Conservation (phyloP, 306 rosid genomes). For the Inga laurina region DNA sequence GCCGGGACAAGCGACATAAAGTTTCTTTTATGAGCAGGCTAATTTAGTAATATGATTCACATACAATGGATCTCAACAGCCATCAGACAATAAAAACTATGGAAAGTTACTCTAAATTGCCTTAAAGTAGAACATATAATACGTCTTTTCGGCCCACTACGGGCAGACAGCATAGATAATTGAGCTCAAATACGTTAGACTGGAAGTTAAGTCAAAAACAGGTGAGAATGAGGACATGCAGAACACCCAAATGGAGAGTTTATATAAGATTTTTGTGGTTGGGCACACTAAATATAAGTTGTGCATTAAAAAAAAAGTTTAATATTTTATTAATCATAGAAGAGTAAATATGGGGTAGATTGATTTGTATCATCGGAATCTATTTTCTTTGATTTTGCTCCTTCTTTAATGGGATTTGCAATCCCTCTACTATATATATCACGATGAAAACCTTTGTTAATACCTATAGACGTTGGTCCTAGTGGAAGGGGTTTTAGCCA, state of each 20-base stretch:
- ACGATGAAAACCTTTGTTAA: too few species aligned
- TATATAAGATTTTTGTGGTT: neutral
- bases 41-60: constrained; percentile 35
- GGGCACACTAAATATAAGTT: neutral
- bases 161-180: constrained; percentile 27
- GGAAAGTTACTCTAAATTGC: constrained; percentile 32
- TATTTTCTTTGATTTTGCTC: too few species aligned
- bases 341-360: neutral
- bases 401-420: too few species aligned
- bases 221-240: constrained; percentile 7
- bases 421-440: too few species aligned
- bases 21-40: constrained; percentile 38
- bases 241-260: neutral
- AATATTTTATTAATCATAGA: neutral
- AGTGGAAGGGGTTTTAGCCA: too few species aligned
- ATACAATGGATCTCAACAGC: constrained; percentile 48
- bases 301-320: neutral
- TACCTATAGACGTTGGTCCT: too few species aligned
- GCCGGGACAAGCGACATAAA: constrained; percentile 64
- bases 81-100: constrained; percentile 24
- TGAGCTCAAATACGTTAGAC: constrained; percentile 29
- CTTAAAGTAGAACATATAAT: constrained; percentile 17
- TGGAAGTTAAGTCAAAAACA: constrained; percentile 16
- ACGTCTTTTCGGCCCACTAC: constrained; percentile 25
- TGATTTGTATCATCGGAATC: neutral